Percentiles rank a stretch among this genome's conserved stretches.
phyloP scores from a whole-genome alignment of 202 grass and related monocot genomes.

The Brachypodium distachyon region DNA sequence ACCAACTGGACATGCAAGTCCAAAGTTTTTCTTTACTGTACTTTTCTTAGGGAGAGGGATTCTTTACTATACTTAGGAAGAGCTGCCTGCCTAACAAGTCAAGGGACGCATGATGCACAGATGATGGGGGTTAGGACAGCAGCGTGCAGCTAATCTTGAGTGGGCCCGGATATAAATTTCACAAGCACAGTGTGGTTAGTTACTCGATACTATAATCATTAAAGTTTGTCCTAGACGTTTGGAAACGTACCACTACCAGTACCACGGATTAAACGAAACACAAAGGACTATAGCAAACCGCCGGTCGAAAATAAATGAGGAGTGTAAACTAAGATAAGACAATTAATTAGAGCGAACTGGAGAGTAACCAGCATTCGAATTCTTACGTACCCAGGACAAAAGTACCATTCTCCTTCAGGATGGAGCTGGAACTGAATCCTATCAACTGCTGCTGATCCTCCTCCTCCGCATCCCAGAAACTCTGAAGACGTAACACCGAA shows the following conservation, averaged over 20 bases:
- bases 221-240: conserved; percentile 32
- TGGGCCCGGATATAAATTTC: conserved; percentile 24
- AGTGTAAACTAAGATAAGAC: conserved; percentile 7
- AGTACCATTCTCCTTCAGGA: not conserved
- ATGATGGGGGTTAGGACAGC: conserved; percentile 34
- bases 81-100: not conserved
- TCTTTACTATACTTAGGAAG: not conserved
- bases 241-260: conserved; percentile 32
- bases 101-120: conserved; percentile 16
- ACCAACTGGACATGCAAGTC: not conserved
- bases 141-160: conserved; percentile 20
- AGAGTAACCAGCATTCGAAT: not conserved
- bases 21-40: not conserved
- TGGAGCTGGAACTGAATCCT: not conserved
- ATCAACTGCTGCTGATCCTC: not conserved
- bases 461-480: conserved; percentile 14
- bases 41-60: too few species aligned
- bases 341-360: conserved; percentile 2
- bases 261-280: conserved; percentile 25
- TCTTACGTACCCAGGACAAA: conserved; percentile 2
- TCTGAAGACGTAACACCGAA: conserved; percentile 6
- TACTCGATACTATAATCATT: conserved; percentile 19
- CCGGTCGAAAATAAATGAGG: not conserved
- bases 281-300: not conserved
- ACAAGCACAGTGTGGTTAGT: not conserved